Conservation (phyloP, 78 protist species). For the Cavenderia fasciculata region DNA sequence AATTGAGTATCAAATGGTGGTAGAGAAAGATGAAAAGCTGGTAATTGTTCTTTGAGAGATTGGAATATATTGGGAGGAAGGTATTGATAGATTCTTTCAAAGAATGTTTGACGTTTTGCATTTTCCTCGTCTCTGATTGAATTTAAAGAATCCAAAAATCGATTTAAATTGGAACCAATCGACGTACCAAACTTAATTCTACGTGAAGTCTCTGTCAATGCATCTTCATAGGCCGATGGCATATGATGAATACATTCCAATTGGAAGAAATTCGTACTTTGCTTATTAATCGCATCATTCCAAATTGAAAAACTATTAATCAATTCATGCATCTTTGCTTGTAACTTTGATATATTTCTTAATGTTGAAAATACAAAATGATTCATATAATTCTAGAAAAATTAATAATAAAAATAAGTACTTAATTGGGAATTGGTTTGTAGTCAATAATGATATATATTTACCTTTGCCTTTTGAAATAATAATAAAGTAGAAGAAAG, state of each 20-base stretch:
- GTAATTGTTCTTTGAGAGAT: slow-evolving; percentile 40
- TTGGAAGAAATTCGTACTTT: slow-evolving; percentile 17
- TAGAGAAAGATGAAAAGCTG: slow-evolving; percentile 3
- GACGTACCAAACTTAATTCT: slow-evolving; percentile 39
- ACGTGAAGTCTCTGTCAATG: slow-evolving; percentile 35
- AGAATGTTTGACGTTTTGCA: slow-evolving; percentile 27
- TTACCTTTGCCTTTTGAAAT: slow-evolving; percentile 7
- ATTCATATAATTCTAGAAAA: slow-evolving; percentile 8
- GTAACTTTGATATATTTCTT: slow-evolving; percentile 32
- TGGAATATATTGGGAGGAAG: slow-evolving; percentile 19
- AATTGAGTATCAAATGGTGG: slow-evolving; percentile 35
- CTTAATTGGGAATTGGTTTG: not conserved
- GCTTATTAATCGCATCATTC: slow-evolving; percentile 18
- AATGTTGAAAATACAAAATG: slow-evolving; percentile 4
- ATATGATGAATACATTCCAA: slow-evolving; percentile 28
- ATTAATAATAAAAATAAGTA: not conserved
- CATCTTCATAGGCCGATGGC: slow-evolving; percentile 44
- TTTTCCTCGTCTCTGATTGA: slow-evolving; percentile 34
- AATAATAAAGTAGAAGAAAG: not conserved
- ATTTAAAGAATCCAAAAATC: slow-evolving; percentile 33
- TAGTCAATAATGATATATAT: not conserved
- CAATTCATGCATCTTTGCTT: not conserved
- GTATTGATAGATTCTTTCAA: slow-evolving; percentile 16
- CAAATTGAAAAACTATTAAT: not conserved
- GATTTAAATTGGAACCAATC: not conserved